Conservation (phyloP, 495 filamentous ascomycete species). For the Aspergillus heteromorphus region DNA sequence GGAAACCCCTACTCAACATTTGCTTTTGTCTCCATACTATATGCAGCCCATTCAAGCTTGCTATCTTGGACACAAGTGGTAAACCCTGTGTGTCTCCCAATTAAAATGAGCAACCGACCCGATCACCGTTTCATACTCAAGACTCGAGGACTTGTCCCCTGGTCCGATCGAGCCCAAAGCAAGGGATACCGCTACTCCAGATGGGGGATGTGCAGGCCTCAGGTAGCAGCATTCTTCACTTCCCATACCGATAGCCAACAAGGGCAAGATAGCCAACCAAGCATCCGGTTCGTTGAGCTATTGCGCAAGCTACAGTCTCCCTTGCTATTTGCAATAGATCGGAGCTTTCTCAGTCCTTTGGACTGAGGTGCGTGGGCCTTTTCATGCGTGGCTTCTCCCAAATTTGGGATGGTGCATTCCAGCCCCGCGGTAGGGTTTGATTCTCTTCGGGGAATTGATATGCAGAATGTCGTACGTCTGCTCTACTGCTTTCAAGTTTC, state of each 20-base stretch:
- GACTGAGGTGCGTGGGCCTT: background rate
- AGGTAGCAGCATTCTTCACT: background rate
- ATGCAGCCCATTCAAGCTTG: too few relatives aligned
- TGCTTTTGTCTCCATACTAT: too few relatives aligned
- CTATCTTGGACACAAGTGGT: too few relatives aligned
- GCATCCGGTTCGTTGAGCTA: background rate
- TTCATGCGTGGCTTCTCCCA: background rate
- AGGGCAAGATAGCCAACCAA: background rate
- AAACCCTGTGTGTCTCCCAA: too few relatives aligned
- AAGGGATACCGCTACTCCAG: conserved; percentile 2
- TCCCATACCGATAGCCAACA: background rate
- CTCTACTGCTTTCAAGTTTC: background rate
- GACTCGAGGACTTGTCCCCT: background rate
- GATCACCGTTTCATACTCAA: background rate
- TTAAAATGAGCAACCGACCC: background rate
- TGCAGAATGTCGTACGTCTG: conserved; percentile 1
- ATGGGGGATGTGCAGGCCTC: background rate
- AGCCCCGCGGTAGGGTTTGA: background rate
- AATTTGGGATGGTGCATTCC: background rate
- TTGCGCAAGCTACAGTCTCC: background rate
- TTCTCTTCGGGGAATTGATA: background rate
- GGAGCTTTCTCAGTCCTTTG: background rate
- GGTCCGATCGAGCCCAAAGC: background rate
- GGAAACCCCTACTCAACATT: background rate
- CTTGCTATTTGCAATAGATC: background rate